Evolutionary conservation across 352 stramenopile genomes (phyloP).

Genomic region (Phytophthora agathidicida): DNA sequence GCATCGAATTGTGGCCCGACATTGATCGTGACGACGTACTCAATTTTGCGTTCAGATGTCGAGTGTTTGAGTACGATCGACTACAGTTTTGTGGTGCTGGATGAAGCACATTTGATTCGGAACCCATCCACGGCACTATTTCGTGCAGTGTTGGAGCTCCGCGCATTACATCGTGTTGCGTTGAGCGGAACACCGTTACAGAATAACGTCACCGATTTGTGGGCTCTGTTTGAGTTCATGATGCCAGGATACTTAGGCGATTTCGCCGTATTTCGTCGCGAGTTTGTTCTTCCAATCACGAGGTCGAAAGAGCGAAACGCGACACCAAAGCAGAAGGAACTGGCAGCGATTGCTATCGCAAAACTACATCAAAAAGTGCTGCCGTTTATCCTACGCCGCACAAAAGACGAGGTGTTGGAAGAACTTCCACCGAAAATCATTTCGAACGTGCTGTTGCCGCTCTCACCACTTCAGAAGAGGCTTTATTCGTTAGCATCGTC

Average conservation of each 20-base stretch:
- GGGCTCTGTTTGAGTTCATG: constrained; percentile 97
- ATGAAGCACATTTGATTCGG: constrained; percentile 98
- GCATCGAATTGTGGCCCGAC: constrained; percentile 12
- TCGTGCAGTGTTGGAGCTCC: constrained; percentile 80
- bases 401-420: constrained; percentile 96
- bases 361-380: constrained; percentile 95
- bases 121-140: constrained; percentile 94
- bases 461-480: constrained; percentile 87
- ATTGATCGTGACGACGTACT: constrained; percentile 87
- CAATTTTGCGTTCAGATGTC: constrained; percentile 84
- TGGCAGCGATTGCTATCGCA: constrained; percentile 89
- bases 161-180: constrained; percentile 90
- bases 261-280: constrained; percentile 62
- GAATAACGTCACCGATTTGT: constrained; percentile 97
- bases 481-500: constrained; percentile 77
- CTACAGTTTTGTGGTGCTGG: constrained; percentile 93
- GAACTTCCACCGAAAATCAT: constrained; percentile 98
- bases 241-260: constrained; percentile 98
- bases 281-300: constrained; percentile 72
- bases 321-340: constrained; percentile 78
- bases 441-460: constrained; percentile 89
- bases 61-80: constrained; percentile 51
- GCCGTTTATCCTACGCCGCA: constrained; percentile 97
- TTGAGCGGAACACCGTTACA: constrained; percentile 98
- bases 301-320: constrained; percentile 63